These are phyloP conservation scores for Potentilla sterilis DNA, from an alignment of 306 rosid genomes.

Conservation along the genomic window DNA sequence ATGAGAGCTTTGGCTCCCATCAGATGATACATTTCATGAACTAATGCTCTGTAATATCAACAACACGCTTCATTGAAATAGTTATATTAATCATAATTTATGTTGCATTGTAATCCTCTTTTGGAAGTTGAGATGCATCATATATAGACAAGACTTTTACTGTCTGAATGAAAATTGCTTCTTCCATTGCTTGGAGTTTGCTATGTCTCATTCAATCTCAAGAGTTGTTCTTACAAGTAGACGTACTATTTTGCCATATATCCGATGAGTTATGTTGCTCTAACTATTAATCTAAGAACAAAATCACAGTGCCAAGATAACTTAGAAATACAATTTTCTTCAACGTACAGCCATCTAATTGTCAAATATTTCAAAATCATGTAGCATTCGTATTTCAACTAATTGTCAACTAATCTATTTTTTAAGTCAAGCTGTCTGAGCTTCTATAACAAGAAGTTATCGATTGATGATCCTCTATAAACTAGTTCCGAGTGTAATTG, in stretches of 20 bases:
- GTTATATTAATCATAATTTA: not conserved
- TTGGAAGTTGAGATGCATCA: not conserved
- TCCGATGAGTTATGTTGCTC: not conserved
- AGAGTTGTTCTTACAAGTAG: not conserved
- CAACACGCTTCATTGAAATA: not conserved
- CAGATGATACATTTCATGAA: not conserved
- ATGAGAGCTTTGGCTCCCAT: no score
- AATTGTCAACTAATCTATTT: no score
- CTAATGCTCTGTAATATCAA: not conserved
- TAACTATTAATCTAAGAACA: not conserved
- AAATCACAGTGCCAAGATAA: no score
- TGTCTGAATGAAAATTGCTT: not conserved
- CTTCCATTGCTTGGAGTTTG: not conserved
- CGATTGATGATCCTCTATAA: no score
- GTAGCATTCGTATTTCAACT: no score
- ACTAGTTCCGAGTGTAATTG: no score
- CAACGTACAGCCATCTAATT: not conserved
- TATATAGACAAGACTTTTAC: not conserved
- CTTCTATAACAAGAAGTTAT: no score
- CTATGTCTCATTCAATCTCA: not conserved
- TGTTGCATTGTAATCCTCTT: not conserved
- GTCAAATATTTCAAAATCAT: not conserved
- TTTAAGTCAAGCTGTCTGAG: no score
- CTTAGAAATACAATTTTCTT: not conserved
- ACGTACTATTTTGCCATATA: not conserved